Conservation (phyloP, 2,329 filamentous ascomycete species). For the Pseudogymnoascus sp. region DNA sequence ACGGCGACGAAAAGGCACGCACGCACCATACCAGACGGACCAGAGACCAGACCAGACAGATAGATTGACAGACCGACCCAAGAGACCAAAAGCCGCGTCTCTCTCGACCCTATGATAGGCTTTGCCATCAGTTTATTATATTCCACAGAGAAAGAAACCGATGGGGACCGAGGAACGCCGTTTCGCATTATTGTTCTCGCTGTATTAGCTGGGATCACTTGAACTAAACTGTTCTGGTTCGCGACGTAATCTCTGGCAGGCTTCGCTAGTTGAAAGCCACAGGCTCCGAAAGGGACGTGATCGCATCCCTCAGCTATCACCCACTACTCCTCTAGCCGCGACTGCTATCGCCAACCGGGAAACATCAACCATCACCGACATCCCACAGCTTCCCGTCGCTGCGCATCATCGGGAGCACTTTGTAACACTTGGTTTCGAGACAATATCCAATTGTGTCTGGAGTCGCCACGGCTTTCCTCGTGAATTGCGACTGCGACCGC, state of each 20-base stretch:
- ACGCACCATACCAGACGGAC: not conserved
- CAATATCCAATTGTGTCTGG: constrained; percentile 8
- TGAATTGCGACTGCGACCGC: constrained; percentile 5
- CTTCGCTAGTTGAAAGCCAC: constrained; percentile 7
- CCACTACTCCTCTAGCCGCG: constrained; percentile 6
- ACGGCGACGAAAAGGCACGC: not conserved
- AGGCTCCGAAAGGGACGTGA: constrained; percentile 7
- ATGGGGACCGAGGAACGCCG: not conserved
- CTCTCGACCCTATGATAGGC: constrained; percentile 3
- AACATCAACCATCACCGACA: constrained; percentile 7
- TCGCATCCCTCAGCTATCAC: constrained; percentile 6
- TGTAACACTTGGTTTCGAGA: constrained; percentile 5
- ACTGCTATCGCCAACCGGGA: constrained; percentile 7
- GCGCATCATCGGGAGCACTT: constrained; percentile 1
- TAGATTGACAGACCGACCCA: not conserved
- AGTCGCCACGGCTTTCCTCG: not conserved
- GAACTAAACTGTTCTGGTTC: constrained; percentile 7
- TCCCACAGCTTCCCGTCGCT: constrained; percentile 1
- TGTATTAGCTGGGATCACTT: constrained; percentile 6
- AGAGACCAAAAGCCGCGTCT: not conserved
- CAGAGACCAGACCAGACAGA: not conserved
- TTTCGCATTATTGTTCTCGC: constrained; percentile 3
- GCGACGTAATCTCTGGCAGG: constrained; percentile 3
- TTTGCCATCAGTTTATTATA: constrained; percentile 7
- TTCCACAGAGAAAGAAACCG: not conserved